phyloP scores from a whole-genome alignment of 345 rosid species.

The Citrus sinensis region DVS_A1.0 CM039162.1:29468001-29468500 shows the following conservation, averaged over 20 bases:
- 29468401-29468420: no score
- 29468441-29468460: no score
- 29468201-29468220: not conserved
- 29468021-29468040: conserved; percentile 93
- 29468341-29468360: no score
- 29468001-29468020: conserved; percentile 87
- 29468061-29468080: not conserved
- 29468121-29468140: not conserved
- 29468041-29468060: conserved; percentile 35
- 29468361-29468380: no score
- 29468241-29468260: not conserved
- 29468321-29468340: no score
- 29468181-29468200: not conserved
- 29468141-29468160: not conserved
- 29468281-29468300: no score
- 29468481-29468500: no score
- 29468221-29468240: not conserved
- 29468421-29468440: no score
- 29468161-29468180: not conserved
- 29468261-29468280: not conserved
- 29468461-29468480: no score
- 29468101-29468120: not conserved
- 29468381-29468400: no score
- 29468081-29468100: not conserved
- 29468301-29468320: no score